Conservation (phyloP, 768 basidiomycete genomes). For the Roridomyces roridus region DNA sequence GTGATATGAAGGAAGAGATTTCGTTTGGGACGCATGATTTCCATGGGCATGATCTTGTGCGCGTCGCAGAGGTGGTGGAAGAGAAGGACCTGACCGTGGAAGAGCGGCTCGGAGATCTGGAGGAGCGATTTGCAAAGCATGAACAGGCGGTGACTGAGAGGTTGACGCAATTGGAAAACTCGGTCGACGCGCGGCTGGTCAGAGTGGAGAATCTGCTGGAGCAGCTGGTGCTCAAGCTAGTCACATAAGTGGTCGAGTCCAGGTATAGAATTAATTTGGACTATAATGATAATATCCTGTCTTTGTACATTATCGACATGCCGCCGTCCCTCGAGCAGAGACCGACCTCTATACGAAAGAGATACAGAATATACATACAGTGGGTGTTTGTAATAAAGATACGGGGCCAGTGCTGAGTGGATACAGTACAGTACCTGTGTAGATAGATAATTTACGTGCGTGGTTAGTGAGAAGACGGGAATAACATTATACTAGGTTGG, state of each 20-base stretch:
- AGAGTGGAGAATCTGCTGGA: constrained; percentile 26
- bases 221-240: constrained; percentile 3
- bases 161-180: constrained; percentile 17
- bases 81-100: constrained; percentile 24
- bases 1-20: constrained; percentile 22
- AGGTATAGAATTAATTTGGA: background rate
- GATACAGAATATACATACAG: constrained; percentile 18
- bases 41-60: constrained; percentile 28
- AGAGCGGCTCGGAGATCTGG: constrained; percentile 24
- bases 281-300: background rate
- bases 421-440: constrained; percentile 8
- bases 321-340: too few relatives aligned
- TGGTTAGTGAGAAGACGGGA: background rate
- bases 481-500: constrained; percentile 53
- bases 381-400: constrained; percentile 11
- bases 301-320: too few relatives aligned
- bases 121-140: constrained; percentile 15
- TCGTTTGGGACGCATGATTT: constrained; percentile 19
- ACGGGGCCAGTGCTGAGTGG: background rate
- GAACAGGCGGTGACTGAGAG: constrained; percentile 8
- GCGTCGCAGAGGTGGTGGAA: constrained; percentile 19
- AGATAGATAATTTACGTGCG: constrained; percentile 1
- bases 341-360: constrained; percentile 4
- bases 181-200: constrained; percentile 23
- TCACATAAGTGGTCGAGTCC: background rate